phyloP scores from a whole-genome alignment of 2,329 filamentous ascomycete species.

The Colletotrichum sojae region DNA sequence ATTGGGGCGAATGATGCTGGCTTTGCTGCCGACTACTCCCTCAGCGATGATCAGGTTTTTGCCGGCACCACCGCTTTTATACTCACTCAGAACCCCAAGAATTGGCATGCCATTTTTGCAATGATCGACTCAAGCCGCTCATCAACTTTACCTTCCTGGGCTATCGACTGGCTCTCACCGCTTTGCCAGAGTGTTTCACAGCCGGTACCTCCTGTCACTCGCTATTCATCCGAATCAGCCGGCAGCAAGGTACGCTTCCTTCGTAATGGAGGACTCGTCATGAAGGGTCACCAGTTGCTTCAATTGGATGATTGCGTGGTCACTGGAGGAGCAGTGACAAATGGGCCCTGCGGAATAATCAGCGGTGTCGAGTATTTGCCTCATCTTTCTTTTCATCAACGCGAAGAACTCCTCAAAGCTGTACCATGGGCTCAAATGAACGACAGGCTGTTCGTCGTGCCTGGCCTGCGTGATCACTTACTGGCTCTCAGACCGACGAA shows the following conservation, averaged over 20 bases:
- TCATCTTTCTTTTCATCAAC: too few relatives aligned
- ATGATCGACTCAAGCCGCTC: not conserved
- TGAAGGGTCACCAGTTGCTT: not conserved
- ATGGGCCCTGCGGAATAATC: too few relatives aligned
- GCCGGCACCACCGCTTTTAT: not conserved
- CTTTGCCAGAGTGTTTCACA: not conserved
- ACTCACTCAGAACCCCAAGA: not conserved
- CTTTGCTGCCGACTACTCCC: constrained; percentile 7
- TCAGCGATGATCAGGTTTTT: not conserved
- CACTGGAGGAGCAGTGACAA: too few relatives aligned
- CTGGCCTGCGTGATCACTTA: too few relatives aligned
- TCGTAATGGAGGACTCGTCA: not conserved
- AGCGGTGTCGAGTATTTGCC: too few relatives aligned
- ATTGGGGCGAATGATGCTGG: not conserved
- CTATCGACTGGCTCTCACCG: not conserved
- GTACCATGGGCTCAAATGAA: too few relatives aligned
- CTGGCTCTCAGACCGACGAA: too few relatives aligned
- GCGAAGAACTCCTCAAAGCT: too few relatives aligned
- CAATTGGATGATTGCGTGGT: too few relatives aligned
- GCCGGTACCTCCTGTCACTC: too few relatives aligned
- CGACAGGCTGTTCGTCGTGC: too few relatives aligned
- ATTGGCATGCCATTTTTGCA: not conserved
- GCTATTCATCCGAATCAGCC: not conserved
- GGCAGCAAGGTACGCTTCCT: not conserved
- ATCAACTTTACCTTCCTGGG: not conserved